Percentiles rank a stretch among this genome's conserved stretches.
phyloP scores from a whole-genome alignment of 2,329 filamentous ascomycete species.

The Penicillium sp. region DNA sequence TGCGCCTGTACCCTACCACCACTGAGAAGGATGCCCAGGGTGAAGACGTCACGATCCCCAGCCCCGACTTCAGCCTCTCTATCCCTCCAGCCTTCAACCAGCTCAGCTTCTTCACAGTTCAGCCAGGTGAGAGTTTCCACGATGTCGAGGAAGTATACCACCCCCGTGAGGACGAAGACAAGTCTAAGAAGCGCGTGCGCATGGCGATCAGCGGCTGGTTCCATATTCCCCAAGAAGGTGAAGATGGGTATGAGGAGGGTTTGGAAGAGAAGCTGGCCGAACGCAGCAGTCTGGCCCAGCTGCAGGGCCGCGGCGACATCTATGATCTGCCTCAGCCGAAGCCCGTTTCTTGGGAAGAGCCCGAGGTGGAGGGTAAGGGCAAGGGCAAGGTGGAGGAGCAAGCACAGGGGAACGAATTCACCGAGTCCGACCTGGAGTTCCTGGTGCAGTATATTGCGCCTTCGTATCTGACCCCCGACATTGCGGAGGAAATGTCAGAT shows the following conservation, averaged over 20 bases:
- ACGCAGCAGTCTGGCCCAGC: constrained; percentile 87
- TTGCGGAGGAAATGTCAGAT: constrained; percentile 77
- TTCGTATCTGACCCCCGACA: constrained; percentile 89
- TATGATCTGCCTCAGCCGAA: constrained; percentile 78
- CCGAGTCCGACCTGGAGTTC: constrained; percentile 83
- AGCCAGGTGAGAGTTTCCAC: constrained; percentile 98
- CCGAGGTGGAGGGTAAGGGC: constrained; percentile 44
- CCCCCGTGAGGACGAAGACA: constrained; percentile 61
- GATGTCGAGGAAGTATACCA: constrained; percentile 98
- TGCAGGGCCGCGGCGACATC: constrained; percentile 87
- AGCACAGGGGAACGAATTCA: constrained; percentile 62
- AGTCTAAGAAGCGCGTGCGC: constrained; percentile 68
- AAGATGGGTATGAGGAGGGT: constrained; percentile 87
- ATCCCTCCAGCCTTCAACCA: constrained; percentile 98
- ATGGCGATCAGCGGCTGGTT: constrained; percentile 99
- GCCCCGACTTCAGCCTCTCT: constrained; percentile 75
- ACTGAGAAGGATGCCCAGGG: constrained; percentile 70
- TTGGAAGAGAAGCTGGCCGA: constrained; percentile 86
- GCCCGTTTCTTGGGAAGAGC: constrained; percentile 49
- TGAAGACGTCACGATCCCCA: constrained; percentile 76
- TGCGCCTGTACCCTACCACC: constrained; percentile 80
- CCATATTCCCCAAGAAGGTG: constrained; percentile 92
- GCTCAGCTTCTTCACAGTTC: constrained; percentile 95
- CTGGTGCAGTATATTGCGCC: constrained; percentile 88
- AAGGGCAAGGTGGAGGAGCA: constrained; percentile 51